Conservation (phyloP, 1,284 basidiomycete species). For the Rhodotorula sp. region DNA sequence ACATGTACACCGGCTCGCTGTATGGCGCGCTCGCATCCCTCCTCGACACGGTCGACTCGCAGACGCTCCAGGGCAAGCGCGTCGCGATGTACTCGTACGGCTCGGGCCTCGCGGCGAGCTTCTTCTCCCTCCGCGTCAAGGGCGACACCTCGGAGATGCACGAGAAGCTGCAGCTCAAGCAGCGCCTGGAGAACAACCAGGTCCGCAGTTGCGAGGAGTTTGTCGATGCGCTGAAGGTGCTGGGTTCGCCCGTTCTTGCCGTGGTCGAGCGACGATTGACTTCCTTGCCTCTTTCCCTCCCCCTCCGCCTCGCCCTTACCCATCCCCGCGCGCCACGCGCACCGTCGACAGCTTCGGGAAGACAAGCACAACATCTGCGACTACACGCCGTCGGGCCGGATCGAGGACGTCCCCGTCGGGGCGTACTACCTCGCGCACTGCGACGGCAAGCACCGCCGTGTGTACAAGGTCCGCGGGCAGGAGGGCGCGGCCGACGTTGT, state of each 20-base stretch:
- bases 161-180: constrained; percentile 83
- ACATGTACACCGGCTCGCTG: constrained; percentile 98
- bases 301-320: not conserved
- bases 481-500: constrained; percentile 18
- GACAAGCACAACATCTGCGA: constrained; percentile 91
- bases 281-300: not conserved
- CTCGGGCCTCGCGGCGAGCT: constrained; percentile 84
- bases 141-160: constrained; percentile 80
- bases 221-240: constrained; percentile 71
- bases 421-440: constrained; percentile 91
- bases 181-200: constrained; percentile 82
- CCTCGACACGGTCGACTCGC: constrained; percentile 67
- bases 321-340: not conserved
- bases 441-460: constrained; percentile 89
- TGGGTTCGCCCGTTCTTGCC: constrained; percentile 40
- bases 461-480: constrained; percentile 60
- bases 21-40: constrained; percentile 90
- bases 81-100: constrained; percentile 93
- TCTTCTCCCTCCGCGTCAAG: constrained; percentile 83
- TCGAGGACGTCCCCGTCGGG: constrained; percentile 92
- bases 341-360: constrained; percentile 71
- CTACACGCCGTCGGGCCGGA: constrained; percentile 80
- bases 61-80: constrained; percentile 72
- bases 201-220: constrained; percentile 88
- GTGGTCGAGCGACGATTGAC: not conserved